These are phyloP conservation scores for Pythium aristosporum DNA, from an alignment of 352 stramenopile species.

Conservation along the genomic window DNA sequence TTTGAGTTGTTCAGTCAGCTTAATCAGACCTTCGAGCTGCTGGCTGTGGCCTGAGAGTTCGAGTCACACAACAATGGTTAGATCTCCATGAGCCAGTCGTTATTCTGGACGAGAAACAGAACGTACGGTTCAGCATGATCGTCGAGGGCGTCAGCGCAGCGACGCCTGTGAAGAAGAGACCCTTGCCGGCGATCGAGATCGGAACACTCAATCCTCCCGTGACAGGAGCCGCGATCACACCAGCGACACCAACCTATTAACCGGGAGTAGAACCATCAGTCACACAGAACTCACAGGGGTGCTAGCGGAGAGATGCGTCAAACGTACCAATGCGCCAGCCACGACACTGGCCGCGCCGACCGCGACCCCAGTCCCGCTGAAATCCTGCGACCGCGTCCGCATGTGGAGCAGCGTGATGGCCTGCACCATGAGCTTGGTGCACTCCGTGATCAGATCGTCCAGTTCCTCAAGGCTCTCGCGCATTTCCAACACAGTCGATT, in stretches of 20 bases:
- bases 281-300: background rate
- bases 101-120: background rate
- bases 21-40: slow-evolving; percentile 73
- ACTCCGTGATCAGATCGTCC: slow-evolving; percentile 77
- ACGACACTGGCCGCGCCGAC: slow-evolving; percentile 77
- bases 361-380: slow-evolving; percentile 82
- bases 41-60: slow-evolving; percentile 69
- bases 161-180: slow-evolving; percentile 78
- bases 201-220: slow-evolving; percentile 81
- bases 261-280: background rate
- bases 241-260: slow-evolving; percentile 58
- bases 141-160: slow-evolving; percentile 79
- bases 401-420: slow-evolving; percentile 85
- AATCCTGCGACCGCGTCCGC: slow-evolving; percentile 73
- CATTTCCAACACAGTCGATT: slow-evolving; percentile 71
- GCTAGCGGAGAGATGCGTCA: background rate
- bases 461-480: slow-evolving; percentile 73
- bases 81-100: background rate
- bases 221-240: slow-evolving; percentile 70
- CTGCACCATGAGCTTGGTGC: slow-evolving; percentile 85
- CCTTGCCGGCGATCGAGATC: slow-evolving; percentile 82
- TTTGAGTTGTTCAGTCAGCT: slow-evolving; percentile 79
- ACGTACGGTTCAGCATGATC: slow-evolving; percentile 83
- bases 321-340: slow-evolving; percentile 69
- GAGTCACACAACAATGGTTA: background rate